A percentile compares a stretch with the other conserved stretches of the same genome.
These are phyloP conservation scores for Hanseniaspora clermontiae DNA, from an alignment of 805 yeast genomes.

Conservation along the genomic window DNA sequence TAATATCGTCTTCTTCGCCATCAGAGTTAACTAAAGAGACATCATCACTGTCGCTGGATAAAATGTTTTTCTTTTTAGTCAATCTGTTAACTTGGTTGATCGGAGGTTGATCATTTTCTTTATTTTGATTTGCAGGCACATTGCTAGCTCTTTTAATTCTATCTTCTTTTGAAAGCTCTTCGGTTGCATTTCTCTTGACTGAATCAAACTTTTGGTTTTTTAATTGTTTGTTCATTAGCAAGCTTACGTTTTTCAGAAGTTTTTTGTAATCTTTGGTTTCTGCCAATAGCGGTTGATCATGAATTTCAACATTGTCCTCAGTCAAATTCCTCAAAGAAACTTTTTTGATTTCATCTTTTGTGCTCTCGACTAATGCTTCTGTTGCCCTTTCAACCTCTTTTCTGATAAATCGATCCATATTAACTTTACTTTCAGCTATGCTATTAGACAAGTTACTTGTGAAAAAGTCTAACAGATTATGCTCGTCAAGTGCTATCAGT, in stretches of 20 bases:
- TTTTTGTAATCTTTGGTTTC: conserved; percentile 5
- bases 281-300: conserved; percentile 1
- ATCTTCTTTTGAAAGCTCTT: background rate
- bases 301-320: background rate
- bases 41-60: background rate
- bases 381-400: conserved; percentile 57
- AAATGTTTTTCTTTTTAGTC: background rate
- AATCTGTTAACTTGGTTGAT: background rate
- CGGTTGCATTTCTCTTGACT: background rate
- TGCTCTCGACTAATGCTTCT: conserved; percentile 1
- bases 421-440: conserved; percentile 8
- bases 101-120: background rate
- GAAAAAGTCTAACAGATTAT: conserved; percentile 2
- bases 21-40: background rate
- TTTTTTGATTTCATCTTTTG: conserved; percentile 7
- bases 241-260: background rate
- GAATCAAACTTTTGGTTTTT: background rate
- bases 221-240: conserved; percentile 1
- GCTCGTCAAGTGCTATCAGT: conserved; percentile 5
- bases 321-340: background rate
- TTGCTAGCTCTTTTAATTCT: background rate
- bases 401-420: conserved; percentile 53
- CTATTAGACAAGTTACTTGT: conserved; percentile 3
- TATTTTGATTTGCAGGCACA: background rate
- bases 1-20: background rate